Base-by-base conservation (phyloP, 106 monocot species). In the Cymbidium sinense region DNA sequence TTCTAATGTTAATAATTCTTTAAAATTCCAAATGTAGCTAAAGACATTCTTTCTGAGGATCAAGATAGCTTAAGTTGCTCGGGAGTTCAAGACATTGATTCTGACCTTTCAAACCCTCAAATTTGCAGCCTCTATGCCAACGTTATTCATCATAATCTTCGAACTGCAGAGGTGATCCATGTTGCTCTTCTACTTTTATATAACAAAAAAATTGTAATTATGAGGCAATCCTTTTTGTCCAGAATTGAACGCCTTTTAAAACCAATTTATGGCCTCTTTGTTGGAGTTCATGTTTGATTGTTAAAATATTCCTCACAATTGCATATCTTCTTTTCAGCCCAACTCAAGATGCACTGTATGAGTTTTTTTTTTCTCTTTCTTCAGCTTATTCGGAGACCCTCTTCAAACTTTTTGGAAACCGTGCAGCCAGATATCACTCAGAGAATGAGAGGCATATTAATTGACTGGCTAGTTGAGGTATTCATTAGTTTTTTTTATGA, bases 391-490 rank as follows among this genome's bases (percentile, higher is more conserved):
- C 78, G 81, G 71, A 88, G 91, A 76, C 94, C 94, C 12, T 64
- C 3, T 31, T 80, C 79, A 36, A 82, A 98, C 79, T 98, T 90
- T 51, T 90, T 98, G 88, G 96, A 92, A 78, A 86, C 75, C 34
- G 65, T 92, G 77, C 94, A 98, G 65, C 81, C 41, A 43, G 94
- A 98, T 86, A 92, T 98, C 64, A 92, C 86, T 43, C 90, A 88
- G 78, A 83, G 84, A 84, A 98, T 98, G 96, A 83, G 96, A 72
- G 84, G 83, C 34, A 88, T 94, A 77, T 76, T 98, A 70, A 87
- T 94, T 36, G 96, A 98, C 75, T 98, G 96, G 96, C 96, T 98
- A 83, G 94, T 94, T 3, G 96, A 94, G 96, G 96, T 96, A 69
- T 69, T 28, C 3, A 34, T 17, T 69, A 62, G n/a, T 62, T 62